Percentiles rank a stretch among this genome's conserved stretches.
phyloP scores from a whole-genome alignment of 2,329 filamentous ascomycete genomes.

The Colletotrichum sansevieriae region DNA sequence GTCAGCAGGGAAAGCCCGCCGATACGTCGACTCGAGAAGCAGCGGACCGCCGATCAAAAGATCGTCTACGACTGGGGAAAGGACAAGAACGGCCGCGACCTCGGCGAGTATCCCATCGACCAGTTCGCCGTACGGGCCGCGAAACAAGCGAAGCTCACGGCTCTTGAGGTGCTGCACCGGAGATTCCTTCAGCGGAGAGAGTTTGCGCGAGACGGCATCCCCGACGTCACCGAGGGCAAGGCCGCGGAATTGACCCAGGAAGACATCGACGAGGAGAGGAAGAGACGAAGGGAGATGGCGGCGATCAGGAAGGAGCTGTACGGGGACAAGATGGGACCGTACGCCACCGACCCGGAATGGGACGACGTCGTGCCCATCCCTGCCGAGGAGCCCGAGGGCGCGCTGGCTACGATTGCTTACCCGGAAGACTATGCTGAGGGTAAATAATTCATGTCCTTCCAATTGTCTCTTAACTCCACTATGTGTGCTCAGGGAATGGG shows the following conservation, averaged over 20 bases:
- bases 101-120: constrained; percentile 61
- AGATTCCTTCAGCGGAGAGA: constrained; percentile 57
- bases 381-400: constrained; percentile 84
- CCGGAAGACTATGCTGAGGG: constrained; percentile 87
- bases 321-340: constrained; percentile 62
- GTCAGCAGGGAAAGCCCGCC: constrained; percentile 66
- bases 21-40: constrained; percentile 56
- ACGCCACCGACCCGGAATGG: constrained; percentile 81
- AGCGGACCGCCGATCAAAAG: constrained; percentile 17
- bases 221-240: constrained; percentile 34
- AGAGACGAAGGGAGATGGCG: constrained; percentile 65
- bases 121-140: constrained; percentile 59
- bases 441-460: constrained; percentile 51
- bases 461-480: constrained; percentile 7
- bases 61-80: constrained; percentile 61
- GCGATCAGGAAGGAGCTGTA: constrained; percentile 65
- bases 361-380: constrained; percentile 86
- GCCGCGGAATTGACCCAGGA: constrained; percentile 50
- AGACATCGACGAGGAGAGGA: constrained; percentile 61
- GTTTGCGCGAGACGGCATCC: constrained; percentile 44
- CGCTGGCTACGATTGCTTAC: constrained; percentile 94
- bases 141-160: constrained; percentile 58
- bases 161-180: constrained; percentile 59
- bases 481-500: background rate
- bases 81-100: constrained; percentile 63